Conservation (phyloP, 148 eudicot species). For the Camellia granthamiana region DNA sequence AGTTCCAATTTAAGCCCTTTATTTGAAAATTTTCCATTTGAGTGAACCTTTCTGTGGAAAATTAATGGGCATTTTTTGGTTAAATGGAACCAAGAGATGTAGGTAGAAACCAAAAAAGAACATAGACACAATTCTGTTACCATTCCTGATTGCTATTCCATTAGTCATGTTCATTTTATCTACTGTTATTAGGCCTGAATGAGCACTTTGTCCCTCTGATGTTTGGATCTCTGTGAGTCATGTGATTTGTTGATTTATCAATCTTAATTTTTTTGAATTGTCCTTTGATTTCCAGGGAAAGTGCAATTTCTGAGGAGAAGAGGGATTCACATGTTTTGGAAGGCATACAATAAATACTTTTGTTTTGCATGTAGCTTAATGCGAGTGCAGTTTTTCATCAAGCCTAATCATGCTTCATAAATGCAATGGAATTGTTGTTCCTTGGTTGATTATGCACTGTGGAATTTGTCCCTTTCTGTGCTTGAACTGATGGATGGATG, state of each 20-base stretch:
- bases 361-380: conserved; percentile 12
- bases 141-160: too few relatives aligned
- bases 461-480: too few relatives aligned
- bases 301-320: not conserved
- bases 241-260: conserved; percentile 13
- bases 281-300: conserved; percentile 12
- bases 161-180: too few relatives aligned
- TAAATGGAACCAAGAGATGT: not conserved
- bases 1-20: not conserved
- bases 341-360: conserved; percentile 9
- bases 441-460: conserved; percentile 12
- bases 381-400: conserved; percentile 6
- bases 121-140: too few relatives aligned
- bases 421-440: not conserved
- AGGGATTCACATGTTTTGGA: not conserved
- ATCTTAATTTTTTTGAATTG: not conserved
- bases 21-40: not conserved
- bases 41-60: not conserved
- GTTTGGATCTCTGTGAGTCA: not conserved
- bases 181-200: not conserved
- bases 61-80: not conserved
- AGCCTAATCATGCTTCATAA: not conserved
- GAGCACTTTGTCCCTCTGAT: not conserved
- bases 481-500: too few relatives aligned
- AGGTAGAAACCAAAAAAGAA: not conserved